Evolutionary conservation across 139 green algal genomes (phyloP).

Genomic region (Chlorella sp.): DNA sequence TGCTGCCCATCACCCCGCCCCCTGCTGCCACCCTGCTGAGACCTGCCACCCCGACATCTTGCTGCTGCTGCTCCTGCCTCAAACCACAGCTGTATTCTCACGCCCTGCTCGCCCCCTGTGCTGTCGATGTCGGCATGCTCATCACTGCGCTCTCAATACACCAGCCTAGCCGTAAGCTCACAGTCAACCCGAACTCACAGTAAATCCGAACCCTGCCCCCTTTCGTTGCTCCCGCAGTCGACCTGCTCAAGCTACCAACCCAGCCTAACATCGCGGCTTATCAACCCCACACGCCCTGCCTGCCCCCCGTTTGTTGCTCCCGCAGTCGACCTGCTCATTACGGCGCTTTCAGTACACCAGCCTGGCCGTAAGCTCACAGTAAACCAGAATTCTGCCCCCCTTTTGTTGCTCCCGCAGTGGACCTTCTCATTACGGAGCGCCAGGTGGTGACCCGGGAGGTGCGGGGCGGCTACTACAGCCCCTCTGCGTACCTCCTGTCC

Average conservation of each 20-base stretch:
- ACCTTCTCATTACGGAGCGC: slow-evolving; percentile 73
- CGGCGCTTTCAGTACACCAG: too few relatives aligned
- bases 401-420: slow-evolving; percentile 69
- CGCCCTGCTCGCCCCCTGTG: background rate
- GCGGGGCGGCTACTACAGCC: slow-evolving; percentile 68
- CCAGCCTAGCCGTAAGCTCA: too few relatives aligned
- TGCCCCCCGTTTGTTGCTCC: background rate
- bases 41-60: too few relatives aligned
- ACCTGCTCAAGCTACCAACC: too few relatives aligned
- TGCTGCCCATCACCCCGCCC: too few relatives aligned
- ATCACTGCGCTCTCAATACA: too few relatives aligned
- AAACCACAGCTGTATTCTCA: background rate
- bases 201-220: too few relatives aligned
- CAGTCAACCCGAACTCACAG: too few relatives aligned
- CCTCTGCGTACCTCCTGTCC: slow-evolving; percentile 64
- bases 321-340: background rate
- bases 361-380: too few relatives aligned
- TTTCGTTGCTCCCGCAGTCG: slow-evolving; percentile 67
- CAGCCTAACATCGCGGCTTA: background rate
- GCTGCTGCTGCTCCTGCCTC: too few relatives aligned
- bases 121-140: background rate
- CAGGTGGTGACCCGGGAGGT: slow-evolving; percentile 63
- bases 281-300: background rate
- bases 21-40: too few relatives aligned
- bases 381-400: background rate